Base-by-base conservation (phyloP, 192 early-diverging fungal genomes). In the Backusella liffmaniae region DNA sequence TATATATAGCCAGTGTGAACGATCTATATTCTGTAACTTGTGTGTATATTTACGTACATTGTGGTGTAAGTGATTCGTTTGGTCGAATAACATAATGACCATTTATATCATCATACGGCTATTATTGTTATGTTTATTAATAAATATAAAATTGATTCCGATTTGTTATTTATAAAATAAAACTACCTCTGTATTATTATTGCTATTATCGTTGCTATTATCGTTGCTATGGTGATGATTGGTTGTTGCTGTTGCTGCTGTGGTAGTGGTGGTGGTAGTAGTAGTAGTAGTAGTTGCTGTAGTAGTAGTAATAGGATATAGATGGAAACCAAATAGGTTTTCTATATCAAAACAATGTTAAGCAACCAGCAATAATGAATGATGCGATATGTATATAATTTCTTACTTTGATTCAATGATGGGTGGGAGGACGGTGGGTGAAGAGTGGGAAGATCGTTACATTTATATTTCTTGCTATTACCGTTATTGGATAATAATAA, bases 31-130 rank as follows among this genome's bases (percentile, higher is more conserved):
- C 42, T 49, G 18, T 66, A 34, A 5, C 7, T 66, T 30, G 10
- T 21, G 13, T 12, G 9, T 44, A 46, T 49, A 30, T 56, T 44
- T 4, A 70, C 86, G 79, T 88, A 91, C 93, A 98, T 89, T 94
- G 86, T 69, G 85, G 72, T 8, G 90, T 95, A 53, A 98, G 88
- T 78, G 92, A 90, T 51, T 91, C 88, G 36, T 89, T 88, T 0
- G 87, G 87, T 13, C 86, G 86, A 23, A 98, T 90, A 84, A 95
- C 92, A 73, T 93, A 98, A 84, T 96, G 94, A 4, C 96, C 96
- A n/a, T 98, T 95, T 72, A 94, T 92, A 81, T 96, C 95, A 77
- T 96, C 95, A 81, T 91, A 93, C 13, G 53, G 37, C 62, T 42
- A 74, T 66, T 62, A 32, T 35, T 51, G 21, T 23, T 26, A 21